Evolutionary conservation across 495 filamentous ascomycete species (phyloP), one percentile per base, ranked within the genome.

Genomic region (Penicillium fimorum): DNA sequence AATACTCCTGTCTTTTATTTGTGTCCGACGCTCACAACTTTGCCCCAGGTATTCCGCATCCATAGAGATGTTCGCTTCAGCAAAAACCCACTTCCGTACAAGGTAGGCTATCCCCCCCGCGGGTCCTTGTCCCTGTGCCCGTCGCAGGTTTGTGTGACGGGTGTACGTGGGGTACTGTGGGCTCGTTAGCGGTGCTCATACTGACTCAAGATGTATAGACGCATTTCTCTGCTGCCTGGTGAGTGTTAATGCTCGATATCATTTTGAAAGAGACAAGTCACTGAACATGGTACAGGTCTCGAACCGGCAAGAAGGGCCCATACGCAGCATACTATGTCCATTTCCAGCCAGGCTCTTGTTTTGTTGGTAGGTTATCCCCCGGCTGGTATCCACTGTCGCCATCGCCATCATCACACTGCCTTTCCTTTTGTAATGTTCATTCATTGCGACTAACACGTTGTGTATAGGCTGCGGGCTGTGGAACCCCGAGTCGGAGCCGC

Each of bases 311-410:
- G 46, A 94, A 95, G 65, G 89, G 91, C 9, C 87, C 89, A 33
- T 94, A 94, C 66, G 90, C 90, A 13, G 86, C 83, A 53, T 95
- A 96, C 67, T 94, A 93, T 73, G 72, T 88, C 12, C 85, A 87
- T 58, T 75, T 86, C 49, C 70, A 84, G 56, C 85, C 86, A 18
- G 76, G 74, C 24, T 67, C 75, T 42, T 83, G 80, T 66, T 85
- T 86, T 59, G 77, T 87, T 38, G 84, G 84, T 86, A 74, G 69
- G 83, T 79, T 20, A 35, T 47, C 42, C 53, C 29, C 22, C 30
- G n/a, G 20, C 27, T 47, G 29, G 22, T 15, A 32, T 47, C 22
- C 38, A 8, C 4, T 17, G 11, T 27, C 41, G 29, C 22, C 17
- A 3, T 13, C 33, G 10, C 24, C 44, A 12, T 47, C 25, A 2